Evolutionary conservation across 495 filamentous ascomycete species (phyloP).

Genomic region (Glarea lozoyensis): DNA sequence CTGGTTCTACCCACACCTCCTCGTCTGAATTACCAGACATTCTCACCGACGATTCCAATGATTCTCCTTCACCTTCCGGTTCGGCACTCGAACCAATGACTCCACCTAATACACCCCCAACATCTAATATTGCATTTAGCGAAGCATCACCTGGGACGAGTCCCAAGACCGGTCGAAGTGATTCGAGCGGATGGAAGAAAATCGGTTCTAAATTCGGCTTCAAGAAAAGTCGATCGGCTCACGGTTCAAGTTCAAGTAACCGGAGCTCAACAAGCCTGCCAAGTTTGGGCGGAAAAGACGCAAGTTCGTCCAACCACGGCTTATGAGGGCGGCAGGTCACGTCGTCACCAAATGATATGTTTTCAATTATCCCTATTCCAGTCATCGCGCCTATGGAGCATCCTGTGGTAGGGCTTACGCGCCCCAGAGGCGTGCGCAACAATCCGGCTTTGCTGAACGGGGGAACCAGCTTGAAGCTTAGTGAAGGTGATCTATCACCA

Average conservation of each 20-base stretch:
- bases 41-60: slow-evolving; percentile 41
- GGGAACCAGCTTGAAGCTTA: slow-evolving; percentile 21
- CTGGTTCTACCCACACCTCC: slow-evolving; percentile 11
- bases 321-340: slow-evolving; percentile 49
- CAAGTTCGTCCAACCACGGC: slow-evolving; percentile 23
- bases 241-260: slow-evolving; percentile 20
- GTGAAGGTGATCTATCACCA: slow-evolving; percentile 17
- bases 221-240: slow-evolving; percentile 29
- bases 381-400: slow-evolving; percentile 16
- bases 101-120: slow-evolving; percentile 80
- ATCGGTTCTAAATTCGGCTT: slow-evolving; percentile 67
- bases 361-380: slow-evolving; percentile 19
- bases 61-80: slow-evolving; percentile 38
- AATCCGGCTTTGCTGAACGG: slow-evolving; percentile 14
- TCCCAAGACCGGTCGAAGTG: slow-evolving; percentile 8
- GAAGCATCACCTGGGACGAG: slow-evolving; percentile 13
- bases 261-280: slow-evolving; percentile 13
- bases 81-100: slow-evolving; percentile 63
- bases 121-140: slow-evolving; percentile 35
- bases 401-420: slow-evolving; percentile 12
- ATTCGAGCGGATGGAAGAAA: slow-evolving; percentile 65
- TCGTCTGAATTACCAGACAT: slow-evolving; percentile 19
- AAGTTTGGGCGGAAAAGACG: slow-evolving; percentile 22
- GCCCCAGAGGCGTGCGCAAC: slow-evolving; percentile 8
- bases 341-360: slow-evolving; percentile 26